Conservation (phyloP, 352 stramenopile genomes). For the Globisporangium abappressorium region DNA sequence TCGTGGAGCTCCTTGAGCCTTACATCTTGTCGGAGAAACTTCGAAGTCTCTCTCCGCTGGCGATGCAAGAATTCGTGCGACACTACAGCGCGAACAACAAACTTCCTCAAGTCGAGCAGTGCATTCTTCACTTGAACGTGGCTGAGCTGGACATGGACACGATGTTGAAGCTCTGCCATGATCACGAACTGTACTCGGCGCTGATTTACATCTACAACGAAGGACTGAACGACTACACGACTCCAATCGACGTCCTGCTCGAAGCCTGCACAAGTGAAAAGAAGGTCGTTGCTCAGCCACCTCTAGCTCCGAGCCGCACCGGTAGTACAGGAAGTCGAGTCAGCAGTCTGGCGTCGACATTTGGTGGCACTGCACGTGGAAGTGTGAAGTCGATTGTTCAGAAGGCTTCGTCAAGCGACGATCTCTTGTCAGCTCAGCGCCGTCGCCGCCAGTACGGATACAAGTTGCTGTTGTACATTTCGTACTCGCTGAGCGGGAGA, state of each 20-base stretch:
- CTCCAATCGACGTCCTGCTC: conserved; percentile 89
- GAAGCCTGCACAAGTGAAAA: conserved; percentile 67
- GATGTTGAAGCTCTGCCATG: conserved; percentile 90
- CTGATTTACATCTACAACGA: conserved; percentile 95
- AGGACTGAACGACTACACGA: conserved; percentile 91
- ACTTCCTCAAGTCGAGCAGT: conserved; percentile 89
- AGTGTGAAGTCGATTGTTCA: conserved; percentile 35
- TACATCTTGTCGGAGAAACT: conserved; percentile 95
- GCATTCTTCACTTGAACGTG: conserved; percentile 93
- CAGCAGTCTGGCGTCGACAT: conserved; percentile 59
- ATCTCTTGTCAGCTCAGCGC: conserved; percentile 50
- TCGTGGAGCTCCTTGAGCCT: conserved; percentile 92
- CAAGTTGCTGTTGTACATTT: conserved; percentile 90
- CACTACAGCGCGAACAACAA: conserved; percentile 90
- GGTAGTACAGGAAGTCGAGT: conserved; percentile 45
- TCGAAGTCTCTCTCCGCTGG: conserved; percentile 87
- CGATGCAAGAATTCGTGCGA: conserved; percentile 92
- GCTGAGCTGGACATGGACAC: conserved; percentile 93
- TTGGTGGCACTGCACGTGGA: conserved; percentile 46
- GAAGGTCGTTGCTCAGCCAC: conserved; percentile 18
- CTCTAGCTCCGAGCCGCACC: conserved; percentile 10
- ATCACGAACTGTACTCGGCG: conserved; percentile 91
- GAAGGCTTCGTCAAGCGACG: conserved; percentile 26
- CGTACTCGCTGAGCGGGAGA: conserved; percentile 87
- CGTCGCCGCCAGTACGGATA: conserved; percentile 75